Evolutionary conservation across 495 filamentous ascomycete species (phyloP), one percentile per base, ranked within the genome.

Genomic region (Aspergillus coremiiformis): DNA sequence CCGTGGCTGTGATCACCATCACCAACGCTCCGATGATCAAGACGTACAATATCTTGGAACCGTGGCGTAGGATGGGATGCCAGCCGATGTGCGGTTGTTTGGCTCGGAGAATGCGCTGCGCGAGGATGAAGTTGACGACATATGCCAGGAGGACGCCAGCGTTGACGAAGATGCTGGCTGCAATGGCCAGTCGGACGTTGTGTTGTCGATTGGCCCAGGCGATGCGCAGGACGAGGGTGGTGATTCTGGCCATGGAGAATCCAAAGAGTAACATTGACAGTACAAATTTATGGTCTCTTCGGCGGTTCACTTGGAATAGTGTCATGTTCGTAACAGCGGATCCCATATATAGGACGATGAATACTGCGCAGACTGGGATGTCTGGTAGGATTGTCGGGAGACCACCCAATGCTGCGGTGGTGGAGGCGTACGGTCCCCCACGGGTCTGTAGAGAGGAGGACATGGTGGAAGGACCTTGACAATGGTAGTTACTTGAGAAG

Each of bases 111-210:
- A 95, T 79, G 23, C 91, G 82, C 63, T 92, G 87, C 0, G 85
- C 71, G 62, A 89, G 86, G 58, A 93, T 72, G 24, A 96, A 68
- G 64, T 96, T 93, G 62, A 88, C 66, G 51, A 95, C 67, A 66
- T 86, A 94, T n/a, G 95, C 67, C 6, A 95, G 58, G 21, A 95
- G 58, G 17, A 90, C 79, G 22, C 90, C 91, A 0, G 86, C 85
- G 10, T 81, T 75, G 22, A 92, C 81, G 55, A 95, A 83, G 59
- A 95, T 78, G 49, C 81, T 71, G 2, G 88, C 79, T 0, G 86
- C 84, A 44, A 95, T 87, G 7, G 77, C 83, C 3, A 92, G 49
- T 23, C 55, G 58, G 37, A 83, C 57, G 53, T 82, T 74, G 4
- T 27, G 49, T 4, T 61, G 60, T n/a, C 69, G 57, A 26, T 53